Evolutionary conservation across 1,139 yeast genomes (phyloP), one percentile per base, ranked within the genome.

Genomic region (Nakaseomyces uthaithaninus): DNA sequence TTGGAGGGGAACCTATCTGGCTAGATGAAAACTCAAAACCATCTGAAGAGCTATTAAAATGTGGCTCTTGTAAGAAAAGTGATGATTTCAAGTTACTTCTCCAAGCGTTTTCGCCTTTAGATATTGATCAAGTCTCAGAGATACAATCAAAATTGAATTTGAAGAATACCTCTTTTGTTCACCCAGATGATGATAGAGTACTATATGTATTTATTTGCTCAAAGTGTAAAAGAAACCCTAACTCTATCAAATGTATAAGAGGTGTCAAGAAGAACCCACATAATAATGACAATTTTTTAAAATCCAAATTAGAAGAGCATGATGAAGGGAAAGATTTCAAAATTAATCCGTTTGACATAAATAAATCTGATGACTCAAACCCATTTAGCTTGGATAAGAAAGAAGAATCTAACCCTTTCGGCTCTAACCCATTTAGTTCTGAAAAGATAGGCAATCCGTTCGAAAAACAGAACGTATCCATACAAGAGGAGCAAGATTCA

Each of bases 61-160:
- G 98, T 65, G 74, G 72, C 39, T 71, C 70, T 44, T 91, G 98
- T 63, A 53, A 57, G 30, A 42, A 52, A 5, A 60, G 65, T 0
- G 60, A 65, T 10, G 64, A 69, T 24, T 68, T 86, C 80, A 77
- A 84, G 7, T 63, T 89, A 38, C 65, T 87, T 28, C 63, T 80
- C 2, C 97, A 91, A 59, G 81, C 91, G 2, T 80, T 72, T 61
- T 81, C 95, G 1, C 93, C 94, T 2, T 60, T 85, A 36, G 84
- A 77, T 22, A 43, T 40, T 14, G 61, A 53, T 15, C 57, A 51
- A 39, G 48, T 55, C 25, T 49, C 47, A 17, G 49, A 46, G 4
- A 39, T 55, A 7, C 57, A 51, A 39, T 16, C 27, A 12, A 42
- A 43, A 17, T 19, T 42, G 2, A 45, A 42, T 16, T 17, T 48